Percentiles rank a stretch among this genome's conserved stretches.
Conservation (phyloP, 2,329 filamentous ascomycete genomes). For the Colletotrichum chrysophilum region DNA sequence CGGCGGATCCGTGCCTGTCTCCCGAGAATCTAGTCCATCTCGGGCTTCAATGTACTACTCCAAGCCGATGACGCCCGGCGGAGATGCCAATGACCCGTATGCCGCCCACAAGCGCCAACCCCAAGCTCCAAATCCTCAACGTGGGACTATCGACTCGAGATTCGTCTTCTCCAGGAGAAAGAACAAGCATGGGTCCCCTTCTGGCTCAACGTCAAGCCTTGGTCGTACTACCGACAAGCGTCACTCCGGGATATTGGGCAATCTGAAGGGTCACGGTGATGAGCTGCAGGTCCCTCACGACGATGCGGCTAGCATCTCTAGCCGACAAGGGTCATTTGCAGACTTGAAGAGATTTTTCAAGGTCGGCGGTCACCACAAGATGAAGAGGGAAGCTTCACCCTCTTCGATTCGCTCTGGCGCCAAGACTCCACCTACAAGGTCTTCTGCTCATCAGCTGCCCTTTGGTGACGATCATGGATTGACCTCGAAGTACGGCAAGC, state of each 20-base stretch:
- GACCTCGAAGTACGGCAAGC: conserved; percentile 91
- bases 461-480: conserved; percentile 95
- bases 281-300: conserved; percentile 48
- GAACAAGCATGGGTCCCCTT: conserved; percentile 60
- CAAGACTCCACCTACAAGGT: conserved; percentile 52
- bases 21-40: conserved; percentile 69
- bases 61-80: conserved; percentile 78
- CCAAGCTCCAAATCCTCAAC: conserved; percentile 67
- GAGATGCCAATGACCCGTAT: conserved; percentile 85
- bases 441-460: conserved; percentile 70
- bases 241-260: conserved; percentile 48
- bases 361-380: conserved; percentile 72
- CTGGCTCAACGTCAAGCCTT: conserved; percentile 55
- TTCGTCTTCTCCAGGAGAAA: conserved; percentile 86
- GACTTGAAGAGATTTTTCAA: conserved; percentile 98
- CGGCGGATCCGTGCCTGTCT: conserved; percentile 59
- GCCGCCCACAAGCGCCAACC: conserved; percentile 80
- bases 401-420: conserved; percentile 57
- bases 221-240: conserved; percentile 58
- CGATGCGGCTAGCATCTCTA: conserved; percentile 52
- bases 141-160: conserved; percentile 72
- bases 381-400: conserved; percentile 71
- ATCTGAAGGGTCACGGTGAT: conserved; percentile 45
- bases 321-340: conserved; percentile 81
- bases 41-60: conserved; percentile 69